phyloP scores from a whole-genome alignment of 257 asterid genomes.

The Solanum sparsipilum region DNA sequence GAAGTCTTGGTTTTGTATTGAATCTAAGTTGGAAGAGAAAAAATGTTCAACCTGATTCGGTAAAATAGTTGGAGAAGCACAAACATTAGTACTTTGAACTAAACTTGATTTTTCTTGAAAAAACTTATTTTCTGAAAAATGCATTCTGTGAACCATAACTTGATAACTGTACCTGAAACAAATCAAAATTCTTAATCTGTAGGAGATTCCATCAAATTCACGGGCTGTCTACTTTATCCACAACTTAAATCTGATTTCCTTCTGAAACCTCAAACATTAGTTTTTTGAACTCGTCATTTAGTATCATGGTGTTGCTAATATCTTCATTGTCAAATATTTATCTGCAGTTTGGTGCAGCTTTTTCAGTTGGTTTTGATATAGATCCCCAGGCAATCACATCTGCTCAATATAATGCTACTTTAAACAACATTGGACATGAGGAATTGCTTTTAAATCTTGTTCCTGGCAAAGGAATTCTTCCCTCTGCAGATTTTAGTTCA shows the following conservation, averaged over 20 bases:
- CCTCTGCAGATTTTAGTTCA: slow-evolving; percentile 15
- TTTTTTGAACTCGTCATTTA: background rate
- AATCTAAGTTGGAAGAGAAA: background rate
- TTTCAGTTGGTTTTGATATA: slow-evolving; percentile 73
- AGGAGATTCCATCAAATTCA: background rate
- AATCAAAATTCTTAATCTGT: background rate
- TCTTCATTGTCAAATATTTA: background rate
- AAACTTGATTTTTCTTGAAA: background rate
- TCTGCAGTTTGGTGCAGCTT: slow-evolving; percentile 69
- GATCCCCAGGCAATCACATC: slow-evolving; percentile 82
- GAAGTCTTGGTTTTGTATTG: background rate
- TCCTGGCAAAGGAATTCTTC: slow-evolving; percentile 26
- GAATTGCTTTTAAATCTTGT: slow-evolving; percentile 48
- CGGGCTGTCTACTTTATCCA: background rate
- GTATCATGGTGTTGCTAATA: background rate
- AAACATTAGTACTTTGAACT: background rate
- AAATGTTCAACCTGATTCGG: background rate
- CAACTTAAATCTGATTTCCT: background rate
- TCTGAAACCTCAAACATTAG: background rate
- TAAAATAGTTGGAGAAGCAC: background rate
- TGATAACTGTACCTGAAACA: background rate
- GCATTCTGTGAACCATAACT: background rate
- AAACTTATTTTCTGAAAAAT: background rate
- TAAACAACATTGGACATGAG: slow-evolving; percentile 52
- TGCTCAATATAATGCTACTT: slow-evolving; percentile 55